Evolutionary conservation across 176 grass and related monocot genomes (phyloP), one percentile per base, ranked within the genome.

Genomic region (Musa schizocarpa): DNA sequence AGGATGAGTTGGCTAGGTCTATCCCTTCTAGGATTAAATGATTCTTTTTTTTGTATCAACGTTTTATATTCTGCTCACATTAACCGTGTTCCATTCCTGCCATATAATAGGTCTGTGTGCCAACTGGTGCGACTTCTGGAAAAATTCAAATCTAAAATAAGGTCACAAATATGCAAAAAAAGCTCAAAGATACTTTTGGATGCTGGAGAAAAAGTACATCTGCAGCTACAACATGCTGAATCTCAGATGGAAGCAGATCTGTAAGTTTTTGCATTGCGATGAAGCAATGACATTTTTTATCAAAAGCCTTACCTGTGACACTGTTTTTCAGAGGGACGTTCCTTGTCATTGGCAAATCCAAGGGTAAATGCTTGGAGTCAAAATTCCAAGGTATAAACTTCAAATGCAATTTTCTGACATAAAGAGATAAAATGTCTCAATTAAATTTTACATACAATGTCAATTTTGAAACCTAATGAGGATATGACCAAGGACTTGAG

Each of bases 331-430:
- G 95, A 74, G 81, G 80, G 52, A 94, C 94, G 78, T 70, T 99
- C 63, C 63, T 99, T 9, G 78, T 69, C 61, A 78, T 65, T 76
- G 83, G 90, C 53, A 99, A 86, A 78, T 91, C 84, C 54, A 91
- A 94, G 86, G 85, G 86, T 74, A 94, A 89, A 77, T 84, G 79
- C 10, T 19, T 99, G 77, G 95, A 99, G 78, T 99, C 84, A 80
- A 87, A 89, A 87, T 85, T 94, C 77, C 80, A 99, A 86, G 95
- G 95, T 99, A 82, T 9, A 21, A 11, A 72, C 50, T 76, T 71
- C n/a, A 84, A 84, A 25, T 25, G 80, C 55, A 54, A 69, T 56
- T 4, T 8, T 55, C 9, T 74, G 22, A 55, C 26, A 24, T 62
- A 74, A 68, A 61, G 20, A 67, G 13, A 0, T 62, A 84, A 13